Evolutionary conservation across 345 rosid genomes (phyloP).

Genomic region (Syzygium grande): DNA sequence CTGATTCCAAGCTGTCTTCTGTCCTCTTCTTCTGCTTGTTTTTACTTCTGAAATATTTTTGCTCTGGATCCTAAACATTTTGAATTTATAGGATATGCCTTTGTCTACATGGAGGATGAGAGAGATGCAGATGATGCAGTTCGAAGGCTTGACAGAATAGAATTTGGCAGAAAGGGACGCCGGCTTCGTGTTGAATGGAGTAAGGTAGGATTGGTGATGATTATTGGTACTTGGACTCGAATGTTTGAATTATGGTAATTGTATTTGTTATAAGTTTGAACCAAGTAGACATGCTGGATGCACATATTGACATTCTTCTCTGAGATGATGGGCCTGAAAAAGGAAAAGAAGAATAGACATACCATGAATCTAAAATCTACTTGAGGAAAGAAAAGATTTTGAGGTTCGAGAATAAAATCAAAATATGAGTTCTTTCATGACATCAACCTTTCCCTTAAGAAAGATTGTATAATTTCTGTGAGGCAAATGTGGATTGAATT

Average conservation of each 20-base stretch:
- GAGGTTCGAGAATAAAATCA: not conserved
- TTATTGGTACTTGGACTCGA: not conserved
- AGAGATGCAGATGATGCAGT: constrained; percentile 98
- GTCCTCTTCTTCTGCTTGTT: not conserved
- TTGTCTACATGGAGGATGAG: constrained; percentile 94
- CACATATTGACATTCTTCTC: not conserved
- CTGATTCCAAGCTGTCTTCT: not conserved
- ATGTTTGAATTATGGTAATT: not conserved
- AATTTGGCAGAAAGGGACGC: constrained; percentile 88
- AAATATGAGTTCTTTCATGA: not conserved
- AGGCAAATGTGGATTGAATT: not conserved
- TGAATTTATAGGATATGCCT: constrained; percentile 62
- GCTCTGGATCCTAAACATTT: not conserved
- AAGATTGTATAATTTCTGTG: not conserved
- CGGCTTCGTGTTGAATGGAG: constrained; percentile 98
- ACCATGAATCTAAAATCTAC: not conserved
- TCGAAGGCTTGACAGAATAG: constrained; percentile 75
- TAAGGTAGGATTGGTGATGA: constrained; percentile 35
- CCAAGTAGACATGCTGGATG: not conserved
- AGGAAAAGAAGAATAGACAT: not conserved
- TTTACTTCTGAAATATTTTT: not conserved
- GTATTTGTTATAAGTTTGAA: not conserved
- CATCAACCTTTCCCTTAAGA: not conserved
- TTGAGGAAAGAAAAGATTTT: not conserved
- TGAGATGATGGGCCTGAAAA: not conserved